Evolutionary conservation across 495 filamentous ascomycete species (phyloP).

Genomic region (Hyaloscypha bicolor): DNA sequence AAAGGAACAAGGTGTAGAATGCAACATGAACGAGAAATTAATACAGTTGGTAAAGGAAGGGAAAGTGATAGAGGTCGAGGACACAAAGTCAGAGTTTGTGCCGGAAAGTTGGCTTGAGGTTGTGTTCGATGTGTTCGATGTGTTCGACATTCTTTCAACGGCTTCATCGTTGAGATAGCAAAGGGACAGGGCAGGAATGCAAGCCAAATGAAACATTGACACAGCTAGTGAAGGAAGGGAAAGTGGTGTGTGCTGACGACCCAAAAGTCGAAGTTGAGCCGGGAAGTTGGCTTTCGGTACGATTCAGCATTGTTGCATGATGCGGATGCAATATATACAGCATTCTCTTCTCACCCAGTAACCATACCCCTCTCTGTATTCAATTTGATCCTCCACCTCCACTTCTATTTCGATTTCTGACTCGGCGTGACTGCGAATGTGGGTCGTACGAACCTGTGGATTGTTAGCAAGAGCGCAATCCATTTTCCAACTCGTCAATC

Average conservation of each 20-base stretch:
- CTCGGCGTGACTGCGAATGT: slow-evolving; percentile 65
- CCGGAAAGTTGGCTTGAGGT: background rate
- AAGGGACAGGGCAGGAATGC: slow-evolving; percentile 56
- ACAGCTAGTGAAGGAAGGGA: background rate
- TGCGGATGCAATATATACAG: slow-evolving; percentile 18
- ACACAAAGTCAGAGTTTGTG: background rate
- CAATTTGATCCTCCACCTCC: background rate
- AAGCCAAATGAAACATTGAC: too few species aligned
- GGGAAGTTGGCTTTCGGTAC: too few species aligned
- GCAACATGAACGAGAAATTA: slow-evolving; percentile 58
- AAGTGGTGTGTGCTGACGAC: background rate
- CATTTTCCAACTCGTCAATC: background rate
- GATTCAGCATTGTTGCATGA: background rate
- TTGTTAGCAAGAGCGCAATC: slow-evolving; percentile 6
- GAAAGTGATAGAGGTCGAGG: slow-evolving; percentile 30
- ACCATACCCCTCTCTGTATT: background rate
- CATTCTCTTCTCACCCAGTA: background rate
- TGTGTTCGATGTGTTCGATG: too few species aligned
- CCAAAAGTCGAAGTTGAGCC: too few species aligned
- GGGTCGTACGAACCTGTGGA: slow-evolving; percentile 66
- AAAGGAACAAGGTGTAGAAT: slow-evolving; percentile 67
- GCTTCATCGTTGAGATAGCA: slow-evolving; percentile 69
- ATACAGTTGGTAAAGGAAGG: slow-evolving; percentile 40
- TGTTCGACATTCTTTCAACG: slow-evolving; percentile 56
- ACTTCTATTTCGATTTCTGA: slow-evolving; percentile 30